A percentile compares a stretch with the other conserved stretches of the same genome.
phyloP scores from a whole-genome alignment of 345 rosid genomes.

The Abelmoschus esculentus region DNA sequence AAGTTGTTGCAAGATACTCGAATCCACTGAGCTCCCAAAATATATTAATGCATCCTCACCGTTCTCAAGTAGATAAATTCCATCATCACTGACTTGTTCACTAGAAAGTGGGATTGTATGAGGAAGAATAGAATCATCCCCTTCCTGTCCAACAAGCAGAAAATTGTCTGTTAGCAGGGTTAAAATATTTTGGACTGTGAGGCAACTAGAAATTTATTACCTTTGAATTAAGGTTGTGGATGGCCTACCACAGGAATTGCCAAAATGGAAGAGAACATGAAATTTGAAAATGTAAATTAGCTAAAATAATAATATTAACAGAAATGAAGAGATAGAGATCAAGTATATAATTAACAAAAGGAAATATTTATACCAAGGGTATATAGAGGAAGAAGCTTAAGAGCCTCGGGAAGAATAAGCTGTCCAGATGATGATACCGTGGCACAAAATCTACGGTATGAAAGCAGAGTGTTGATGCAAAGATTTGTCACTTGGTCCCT shows the following conservation, averaged over 20 bases:
- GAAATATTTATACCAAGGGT: conserved; percentile 64
- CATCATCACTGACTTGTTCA: conserved; percentile 69
- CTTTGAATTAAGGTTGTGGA: conserved; percentile 68
- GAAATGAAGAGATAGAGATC: neutral
- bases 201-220: conserved; percentile 24
- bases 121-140: conserved; percentile 51
- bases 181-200: neutral
- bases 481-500: conserved; percentile 70
- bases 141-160: conserved; percentile 40
- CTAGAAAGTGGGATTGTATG: conserved; percentile 73
- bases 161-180: conserved; percentile 12
- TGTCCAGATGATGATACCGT: conserved; percentile 92
- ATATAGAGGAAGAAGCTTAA: conserved; percentile 86
- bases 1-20: conserved; percentile 56
- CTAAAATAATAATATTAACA: neutral
- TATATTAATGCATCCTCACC: conserved; percentile 84
- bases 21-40: conserved; percentile 57
- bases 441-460: conserved; percentile 94
- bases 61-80: conserved; percentile 88
- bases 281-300: neutral
- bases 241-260: conserved; percentile 16
- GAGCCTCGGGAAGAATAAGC: conserved; percentile 97
- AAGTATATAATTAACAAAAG: neutral
- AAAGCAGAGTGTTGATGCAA: conserved; percentile 60
- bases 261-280: neutral